Evolutionary conservation across 371 early-diverging fungal genomes (phyloP).

Genomic region (Mucor piriformis): DNA sequence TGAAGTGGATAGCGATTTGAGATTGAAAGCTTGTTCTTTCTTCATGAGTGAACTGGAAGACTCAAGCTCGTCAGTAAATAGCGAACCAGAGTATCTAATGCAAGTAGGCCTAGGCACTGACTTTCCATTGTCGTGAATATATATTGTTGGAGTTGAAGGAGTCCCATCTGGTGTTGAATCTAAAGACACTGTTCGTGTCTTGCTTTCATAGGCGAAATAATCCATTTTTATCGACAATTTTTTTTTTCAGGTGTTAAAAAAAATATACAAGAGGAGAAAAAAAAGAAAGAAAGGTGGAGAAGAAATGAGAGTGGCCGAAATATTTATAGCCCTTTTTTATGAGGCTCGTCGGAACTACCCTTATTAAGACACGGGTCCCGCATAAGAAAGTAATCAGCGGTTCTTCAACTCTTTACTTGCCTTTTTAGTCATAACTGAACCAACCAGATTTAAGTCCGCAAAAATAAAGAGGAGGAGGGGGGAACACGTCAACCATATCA

Average conservation of each 20-base stretch:
- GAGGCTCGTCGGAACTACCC: conserved; percentile 5
- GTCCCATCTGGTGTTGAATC: conserved; percentile 6
- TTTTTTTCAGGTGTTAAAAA: neutral
- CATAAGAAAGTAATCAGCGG: neutral
- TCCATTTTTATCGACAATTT: conserved; percentile 11
- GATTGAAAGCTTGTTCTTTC: neutral
- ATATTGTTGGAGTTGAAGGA: conserved; percentile 18
- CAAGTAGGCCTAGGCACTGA: conserved; percentile 16
- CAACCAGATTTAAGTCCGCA: neutral
- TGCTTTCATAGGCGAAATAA: conserved; percentile 24
- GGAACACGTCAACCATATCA: too few relatives aligned
- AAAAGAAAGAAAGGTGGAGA: neutral
- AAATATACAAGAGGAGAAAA: conserved; percentile 8
- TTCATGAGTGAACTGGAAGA: neutral
- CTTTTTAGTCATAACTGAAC: neutral
- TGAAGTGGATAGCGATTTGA: conserved; percentile 11
- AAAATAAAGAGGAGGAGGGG: too few relatives aligned
- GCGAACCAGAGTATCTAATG: conserved; percentile 23
- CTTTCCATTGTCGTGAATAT: conserved; percentile 20
- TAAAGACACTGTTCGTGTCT: conserved; percentile 8
- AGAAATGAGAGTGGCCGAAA: neutral
- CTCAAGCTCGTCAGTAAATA: conserved; percentile 7
- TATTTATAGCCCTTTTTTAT: neutral
- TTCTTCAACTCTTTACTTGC: neutral
- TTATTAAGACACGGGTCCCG: conserved; percentile 8